Conservation (phyloP, 2,329 filamentous ascomycete species). For the Phaeosphaeria sp. region DNA sequence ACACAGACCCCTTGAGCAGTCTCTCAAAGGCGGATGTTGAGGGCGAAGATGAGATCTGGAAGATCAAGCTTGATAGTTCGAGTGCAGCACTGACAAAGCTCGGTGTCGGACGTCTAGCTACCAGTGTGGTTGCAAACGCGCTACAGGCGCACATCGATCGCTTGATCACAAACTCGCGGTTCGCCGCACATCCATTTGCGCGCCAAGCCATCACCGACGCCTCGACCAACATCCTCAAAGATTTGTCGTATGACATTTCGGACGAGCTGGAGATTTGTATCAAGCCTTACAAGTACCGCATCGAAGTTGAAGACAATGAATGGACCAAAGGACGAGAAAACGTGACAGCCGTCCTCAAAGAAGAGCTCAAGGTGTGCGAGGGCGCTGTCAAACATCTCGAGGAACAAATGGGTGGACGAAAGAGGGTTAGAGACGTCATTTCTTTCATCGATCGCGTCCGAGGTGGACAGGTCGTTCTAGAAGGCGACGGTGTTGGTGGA, state of each 20-base stretch:
- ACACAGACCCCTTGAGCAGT: conserved; percentile 75
- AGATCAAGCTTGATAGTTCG: conserved; percentile 90
- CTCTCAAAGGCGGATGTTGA: conserved; percentile 81
- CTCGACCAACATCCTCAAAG: conserved; percentile 86
- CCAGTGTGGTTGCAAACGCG: conserved; percentile 86
- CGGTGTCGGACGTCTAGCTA: conserved; percentile 90
- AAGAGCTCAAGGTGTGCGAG: conserved; percentile 85
- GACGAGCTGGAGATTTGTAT: conserved; percentile 99
- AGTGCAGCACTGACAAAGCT: conserved; percentile 90
- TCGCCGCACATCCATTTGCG: conserved; percentile 88
- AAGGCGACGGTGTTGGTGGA: conserved; percentile 82
- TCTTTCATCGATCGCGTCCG: conserved; percentile 88
- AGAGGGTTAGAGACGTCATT: conserved; percentile 90
- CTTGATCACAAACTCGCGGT: conserved; percentile 81
- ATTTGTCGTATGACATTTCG: conserved; percentile 94
- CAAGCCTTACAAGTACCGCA: conserved; percentile 98
- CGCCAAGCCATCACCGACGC: conserved; percentile 92
- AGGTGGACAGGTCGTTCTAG: conserved; percentile 82
- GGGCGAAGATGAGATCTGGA: conserved; percentile 84
- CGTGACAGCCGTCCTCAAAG: conserved; percentile 79
- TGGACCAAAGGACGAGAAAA: conserved; percentile 88
- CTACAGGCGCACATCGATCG: conserved; percentile 83
- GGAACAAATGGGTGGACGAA: conserved; percentile 76
- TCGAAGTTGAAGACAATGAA: conserved; percentile 90
- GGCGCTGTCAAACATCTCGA: conserved; percentile 78